Base-by-base conservation (phyloP, 2,329 filamentous ascomycete genomes). In the Lithohypha guttulata region DNA sequence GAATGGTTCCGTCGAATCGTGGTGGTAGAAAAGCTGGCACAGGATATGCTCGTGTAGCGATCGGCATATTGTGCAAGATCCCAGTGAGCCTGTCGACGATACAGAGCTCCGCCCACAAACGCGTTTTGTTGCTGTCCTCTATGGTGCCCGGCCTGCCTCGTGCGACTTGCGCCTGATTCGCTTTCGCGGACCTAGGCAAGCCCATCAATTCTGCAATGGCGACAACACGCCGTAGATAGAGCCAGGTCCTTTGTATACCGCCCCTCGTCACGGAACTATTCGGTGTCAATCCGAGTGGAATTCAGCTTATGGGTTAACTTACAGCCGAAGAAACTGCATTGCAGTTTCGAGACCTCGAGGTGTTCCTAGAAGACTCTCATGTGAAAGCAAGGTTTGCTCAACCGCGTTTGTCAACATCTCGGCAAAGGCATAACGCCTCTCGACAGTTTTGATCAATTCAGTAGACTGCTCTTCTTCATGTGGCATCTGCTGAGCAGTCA, bases 161-260 rank as follows among this genome's bases (percentile, higher is more conserved):
- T 8, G 19, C 22, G 11, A 30, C 43, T 14, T 39, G 46, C 9
- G 31, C 5, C 20, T 34, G 30, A 5, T 27, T 14, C 15, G 15
- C 9, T 22, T 26, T 43, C 28, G 45, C 20, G 1, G 33, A 32
- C n/a, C 42, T 48, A 9, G 58, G 58, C 3, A 63, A 44, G 2
- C 60, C 60, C 31, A 61, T 58, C 2, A 63, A 44, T 45, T 63
- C 59, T 29, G 59, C 59, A 17, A 63, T 47, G 3, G 59, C 55
- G 18, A 61, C 55, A 14, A 56, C 48, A 27, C 59, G 54, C n/a
- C 60, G 59, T 13, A 63, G 39, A 15, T 49, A 51, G 15, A 63
- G 45, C 59, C 59, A 64, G 17, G 54, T 49, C 18, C 55, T 57
- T 30, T 55, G 52, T 14, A 62, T 51, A 21, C 55, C 56, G 2